These are phyloP conservation scores for Pouteria campechiana DNA, from an alignment of 179 eudicot species.

Conservation along the genomic window DNA sequence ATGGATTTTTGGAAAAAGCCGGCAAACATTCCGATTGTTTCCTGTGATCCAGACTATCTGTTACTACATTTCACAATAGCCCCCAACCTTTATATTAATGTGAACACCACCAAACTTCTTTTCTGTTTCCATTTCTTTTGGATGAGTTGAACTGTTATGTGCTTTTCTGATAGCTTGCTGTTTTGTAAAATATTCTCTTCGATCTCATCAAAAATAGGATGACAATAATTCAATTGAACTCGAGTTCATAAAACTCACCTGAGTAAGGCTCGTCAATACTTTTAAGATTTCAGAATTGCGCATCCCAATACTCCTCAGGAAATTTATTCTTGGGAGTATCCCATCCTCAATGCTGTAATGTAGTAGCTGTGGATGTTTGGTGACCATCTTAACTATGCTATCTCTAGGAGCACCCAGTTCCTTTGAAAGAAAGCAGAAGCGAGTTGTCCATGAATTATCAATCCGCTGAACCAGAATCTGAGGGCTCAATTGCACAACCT, in stretches of 20 bases:
- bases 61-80: too few relatives aligned
- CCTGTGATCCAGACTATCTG: too few relatives aligned
- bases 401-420: constrained; percentile 87
- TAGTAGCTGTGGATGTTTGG: constrained; percentile 89
- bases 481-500: constrained; percentile 94
- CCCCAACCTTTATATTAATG: too few relatives aligned
- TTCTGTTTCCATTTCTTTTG: too few relatives aligned
- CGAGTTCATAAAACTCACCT: constrained; percentile 34
- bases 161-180: too few relatives aligned
- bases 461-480: constrained; percentile 92
- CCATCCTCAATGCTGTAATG: constrained; percentile 96
- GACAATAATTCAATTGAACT: too few relatives aligned
- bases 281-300: constrained; percentile 67
- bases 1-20: too few relatives aligned
- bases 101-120: too few relatives aligned
- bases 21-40: too few relatives aligned
- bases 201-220: too few relatives aligned
- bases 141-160: too few relatives aligned
- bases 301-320: constrained; percentile 92
- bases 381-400: constrained; percentile 84
- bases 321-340: constrained; percentile 68
- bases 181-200: too few relatives aligned
- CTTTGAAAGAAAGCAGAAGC: constrained; percentile 59
- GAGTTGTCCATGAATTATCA: constrained; percentile 73
- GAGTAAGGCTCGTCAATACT: constrained; percentile 80